Evolutionary conservation across 768 basidiomycete genomes (phyloP).

Genomic region (Trametes villosa): DNA sequence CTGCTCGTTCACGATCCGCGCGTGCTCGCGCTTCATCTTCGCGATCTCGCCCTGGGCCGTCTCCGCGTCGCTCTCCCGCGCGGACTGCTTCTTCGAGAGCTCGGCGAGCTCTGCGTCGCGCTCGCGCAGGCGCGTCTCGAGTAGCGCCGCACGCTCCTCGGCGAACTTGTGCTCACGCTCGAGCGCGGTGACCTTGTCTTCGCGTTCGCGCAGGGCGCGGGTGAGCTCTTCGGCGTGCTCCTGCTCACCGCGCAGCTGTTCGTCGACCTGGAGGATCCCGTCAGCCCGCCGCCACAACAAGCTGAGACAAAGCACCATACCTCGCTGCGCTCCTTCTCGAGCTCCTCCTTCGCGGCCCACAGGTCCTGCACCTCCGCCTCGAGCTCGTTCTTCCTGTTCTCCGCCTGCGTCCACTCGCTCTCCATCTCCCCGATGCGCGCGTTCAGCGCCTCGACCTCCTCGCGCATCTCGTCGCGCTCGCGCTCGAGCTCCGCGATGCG

Average conservation of each 20-base stretch:
- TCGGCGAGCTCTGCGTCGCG: slow-evolving; percentile 60
- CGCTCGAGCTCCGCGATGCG: slow-evolving; percentile 43
- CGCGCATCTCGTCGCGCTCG: slow-evolving; percentile 35
- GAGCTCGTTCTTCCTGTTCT: slow-evolving; percentile 58
- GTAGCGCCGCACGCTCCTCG: slow-evolving; percentile 53
- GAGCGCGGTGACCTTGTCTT: slow-evolving; percentile 53
- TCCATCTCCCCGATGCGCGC: slow-evolving; percentile 52
- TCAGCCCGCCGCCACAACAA: not conserved
- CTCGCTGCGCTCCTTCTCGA: slow-evolving; percentile 61
- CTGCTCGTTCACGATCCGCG: slow-evolving; percentile 54
- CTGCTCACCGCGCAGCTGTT: slow-evolving; percentile 56
- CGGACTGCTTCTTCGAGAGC: slow-evolving; percentile 49
- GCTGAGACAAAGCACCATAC: slow-evolving; percentile 37
- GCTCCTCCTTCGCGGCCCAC: slow-evolving; percentile 52
- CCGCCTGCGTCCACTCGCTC: slow-evolving; percentile 57
- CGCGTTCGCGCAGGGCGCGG: slow-evolving; percentile 54
- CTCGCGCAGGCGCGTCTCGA: slow-evolving; percentile 59
- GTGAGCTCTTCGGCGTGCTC: slow-evolving; percentile 54
- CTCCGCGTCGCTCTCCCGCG: slow-evolving; percentile 57
- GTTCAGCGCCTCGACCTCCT: slow-evolving; percentile 42
- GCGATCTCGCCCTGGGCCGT: slow-evolving; percentile 58
- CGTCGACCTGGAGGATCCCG: slow-evolving; percentile 48
- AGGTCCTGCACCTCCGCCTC: slow-evolving; percentile 60
- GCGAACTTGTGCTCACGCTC: slow-evolving; percentile 61
- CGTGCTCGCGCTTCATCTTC: slow-evolving; percentile 57